Evolutionary conservation across 305 asterid species (phyloP), one percentile per base, ranked within the genome.

Genomic region (Caryopteris hybrid): DNA sequence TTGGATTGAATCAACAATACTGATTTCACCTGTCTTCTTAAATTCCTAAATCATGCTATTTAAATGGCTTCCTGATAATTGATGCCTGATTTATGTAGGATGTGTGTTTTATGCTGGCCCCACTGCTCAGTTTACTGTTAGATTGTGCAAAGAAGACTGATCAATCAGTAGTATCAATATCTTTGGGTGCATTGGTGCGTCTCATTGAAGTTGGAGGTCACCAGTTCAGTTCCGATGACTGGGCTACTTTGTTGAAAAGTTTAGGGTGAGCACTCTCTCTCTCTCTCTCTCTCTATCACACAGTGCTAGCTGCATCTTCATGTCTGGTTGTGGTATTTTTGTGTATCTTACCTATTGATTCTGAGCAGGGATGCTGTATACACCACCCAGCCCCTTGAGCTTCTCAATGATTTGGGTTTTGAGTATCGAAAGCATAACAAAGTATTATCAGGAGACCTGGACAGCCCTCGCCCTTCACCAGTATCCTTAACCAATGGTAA

Each of bases 121-220:
- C 88, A 48, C 86, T 95, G 59, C 91, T 95, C 77, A 78, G 91
- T 70, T 83, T 95, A 81, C 86, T 95, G 82, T 81, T 95, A 74
- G 98, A 95, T 70, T 95, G 98, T 78, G 97, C 98, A 47, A 93
- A 90, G 81, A 90, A 90, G 81, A 77, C 90, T 25, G 99, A 95
- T 82, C 96, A 95, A 69, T 79, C 95, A 50, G 96, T 95, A 47
- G 97, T 87, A 73, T 90, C 99, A 68, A 83, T 95, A 65, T 88
- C 99, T 78, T 78, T 95, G 80, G 98, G 95, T 72, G 99, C 97
- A 69, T 76, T 95, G 64, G 95, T 88, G 80, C 97, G 90, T 78
- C 96, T 95, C 76, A 88, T 92, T 79, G 99, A 95, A 82, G 95
- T 95, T 78, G 99, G 98, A 64, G 99, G 99, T 45, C 90, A 89